Evolutionary conservation across 805 yeast genomes (phyloP), one percentile per base, ranked within the genome.

Genomic region (Hanseniaspora valbyensis): DNA sequence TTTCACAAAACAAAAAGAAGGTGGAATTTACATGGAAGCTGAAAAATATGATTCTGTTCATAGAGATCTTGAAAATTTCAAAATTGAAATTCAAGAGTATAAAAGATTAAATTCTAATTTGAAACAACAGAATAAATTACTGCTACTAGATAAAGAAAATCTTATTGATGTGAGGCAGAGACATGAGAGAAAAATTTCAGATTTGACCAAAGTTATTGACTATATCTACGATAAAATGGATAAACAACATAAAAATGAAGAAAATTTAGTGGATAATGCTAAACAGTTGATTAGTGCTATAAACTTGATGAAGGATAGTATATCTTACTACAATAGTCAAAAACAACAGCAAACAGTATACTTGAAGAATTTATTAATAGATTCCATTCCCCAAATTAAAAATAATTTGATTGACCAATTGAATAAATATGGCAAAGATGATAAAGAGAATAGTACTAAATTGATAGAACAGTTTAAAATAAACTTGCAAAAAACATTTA

Each of bases 1-100:
- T 34, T 81, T 89, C 0, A 72, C 86, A 0, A 71, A 81, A 54
- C 66, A 68, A 9, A 80, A 75, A 59, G 83, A 80, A 54, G 88
- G 89, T 1, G 51, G 51, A 3, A 71, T 83, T 22, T 80, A 69
- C 58, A 64, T 84, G 72, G 77, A 78, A 57, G 76, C 75, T 28
- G 71, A 66, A 14, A 79, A 79, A 59, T 81, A 81, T 57, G 73
- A 73, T 44, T 75, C 73, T 41, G 50, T 76, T 29, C 70, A 72
- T 57, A 66, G 65, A 49, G 75, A 75, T 48, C 61, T 72, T 16
- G 78, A 75, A 52, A 75, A 70, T 53, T 66, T 69, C 43, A 74
- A 71, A 40, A 72, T 72, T 1, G 78, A 76, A 55, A 64, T 73
- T 9, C 70, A 69, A 34, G 82, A 77, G 56, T 60, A 66, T 18